Conservation (phyloP, 345 rosid genomes). For the Raphanus raphanistrum region DNA sequence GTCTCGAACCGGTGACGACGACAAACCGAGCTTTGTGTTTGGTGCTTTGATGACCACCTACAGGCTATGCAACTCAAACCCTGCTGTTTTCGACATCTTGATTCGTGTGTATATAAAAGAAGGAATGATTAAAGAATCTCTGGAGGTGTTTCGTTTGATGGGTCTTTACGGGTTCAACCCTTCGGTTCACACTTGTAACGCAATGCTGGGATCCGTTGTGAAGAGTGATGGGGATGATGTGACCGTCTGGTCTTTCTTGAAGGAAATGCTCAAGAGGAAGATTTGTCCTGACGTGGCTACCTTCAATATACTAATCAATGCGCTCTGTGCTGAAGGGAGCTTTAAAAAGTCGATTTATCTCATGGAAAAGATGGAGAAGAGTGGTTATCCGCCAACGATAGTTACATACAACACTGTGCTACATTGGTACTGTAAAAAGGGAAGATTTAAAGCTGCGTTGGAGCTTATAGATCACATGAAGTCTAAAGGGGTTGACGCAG, state of each 20-base stretch:
- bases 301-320: slow-evolving; percentile 78
- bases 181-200: slow-evolving; percentile 68
- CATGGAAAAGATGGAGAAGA: slow-evolving; percentile 75
- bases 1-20: slow-evolving; percentile 39
- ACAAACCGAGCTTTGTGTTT: slow-evolving; percentile 57
- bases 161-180: slow-evolving; percentile 65
- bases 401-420: slow-evolving; percentile 80
- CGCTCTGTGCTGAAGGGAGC: slow-evolving; percentile 66
- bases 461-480: slow-evolving; percentile 71
- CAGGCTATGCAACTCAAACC: slow-evolving; percentile 81
- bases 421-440: slow-evolving; percentile 76
- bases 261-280: slow-evolving; percentile 64
- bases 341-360: slow-evolving; percentile 69
- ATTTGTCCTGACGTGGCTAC: slow-evolving; percentile 80
- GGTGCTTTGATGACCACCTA: slow-evolving; percentile 67
- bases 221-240: slow-evolving; percentile 48
- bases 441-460: slow-evolving; percentile 60
- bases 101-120: slow-evolving; percentile 64
- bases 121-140: slow-evolving; percentile 59
- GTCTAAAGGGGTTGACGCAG: slow-evolving; percentile 65
- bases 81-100: slow-evolving; percentile 79
- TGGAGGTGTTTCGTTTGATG: slow-evolving; percentile 64
- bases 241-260: slow-evolving; percentile 66
- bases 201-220: slow-evolving; percentile 57
- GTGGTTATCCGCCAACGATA: slow-evolving; percentile 67